A percentile compares a stretch with the other conserved stretches of the same genome.
phyloP scores from a whole-genome alignment of 441 rosid species.

The Breynia disticha region DNA sequence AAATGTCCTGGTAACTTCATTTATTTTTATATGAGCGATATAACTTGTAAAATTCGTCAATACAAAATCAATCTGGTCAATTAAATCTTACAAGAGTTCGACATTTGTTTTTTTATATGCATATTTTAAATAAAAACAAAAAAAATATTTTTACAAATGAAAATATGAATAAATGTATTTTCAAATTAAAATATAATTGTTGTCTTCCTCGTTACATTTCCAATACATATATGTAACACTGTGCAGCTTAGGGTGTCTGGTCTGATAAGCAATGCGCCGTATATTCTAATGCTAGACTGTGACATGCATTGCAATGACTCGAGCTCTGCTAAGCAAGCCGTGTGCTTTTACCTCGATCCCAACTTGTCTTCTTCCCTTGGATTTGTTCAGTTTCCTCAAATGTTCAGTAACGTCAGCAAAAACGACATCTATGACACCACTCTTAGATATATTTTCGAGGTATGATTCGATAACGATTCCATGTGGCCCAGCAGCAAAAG shows the following conservation, averaged over 20 bases:
- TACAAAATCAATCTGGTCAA: too few species aligned
- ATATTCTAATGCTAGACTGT: conserved; percentile 31
- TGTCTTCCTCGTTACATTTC: too few species aligned
- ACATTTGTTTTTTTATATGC: too few species aligned
- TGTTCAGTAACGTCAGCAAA: conserved; percentile 24
- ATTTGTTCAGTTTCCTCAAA: conserved; percentile 38
- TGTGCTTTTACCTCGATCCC: conserved; percentile 36
- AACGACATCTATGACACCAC: conserved; percentile 34
- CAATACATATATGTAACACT: background rate
- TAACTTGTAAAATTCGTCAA: too few species aligned
- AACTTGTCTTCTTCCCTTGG: conserved; percentile 16
- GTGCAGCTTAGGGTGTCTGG: conserved; percentile 38
- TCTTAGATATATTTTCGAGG: conserved; percentile 11
- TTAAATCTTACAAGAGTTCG: too few species aligned
- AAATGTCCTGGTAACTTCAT: conserved; percentile 28
- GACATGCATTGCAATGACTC: conserved; percentile 38
- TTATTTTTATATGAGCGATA: background rate
- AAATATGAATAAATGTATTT: too few species aligned
- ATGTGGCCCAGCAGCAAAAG: too few species aligned
- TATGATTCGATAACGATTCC: too few species aligned
- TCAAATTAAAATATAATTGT: too few species aligned
- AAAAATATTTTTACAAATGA: too few species aligned
- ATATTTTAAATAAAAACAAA: too few species aligned
- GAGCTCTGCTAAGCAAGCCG: conserved; percentile 33
- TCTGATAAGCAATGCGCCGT: conserved; percentile 29